These are phyloP conservation scores for Poa annua DNA, from an alignment of 176 grass and related monocot species.

Conservation along the genomic window DNA sequence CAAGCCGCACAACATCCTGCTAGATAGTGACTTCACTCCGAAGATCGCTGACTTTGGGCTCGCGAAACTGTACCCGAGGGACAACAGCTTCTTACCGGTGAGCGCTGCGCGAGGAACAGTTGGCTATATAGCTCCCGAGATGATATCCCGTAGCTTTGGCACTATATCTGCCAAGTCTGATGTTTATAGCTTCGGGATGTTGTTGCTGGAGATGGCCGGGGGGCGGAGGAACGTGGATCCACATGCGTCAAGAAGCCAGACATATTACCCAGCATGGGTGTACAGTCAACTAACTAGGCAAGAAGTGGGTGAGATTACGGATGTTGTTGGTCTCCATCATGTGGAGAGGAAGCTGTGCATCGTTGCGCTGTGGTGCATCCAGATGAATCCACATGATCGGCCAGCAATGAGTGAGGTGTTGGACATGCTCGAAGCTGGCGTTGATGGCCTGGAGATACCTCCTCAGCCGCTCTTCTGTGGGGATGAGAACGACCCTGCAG, in stretches of 20 bases:
- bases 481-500: neutral
- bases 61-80: neutral
- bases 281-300: neutral
- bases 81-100: neutral
- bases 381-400: neutral
- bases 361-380: neutral
- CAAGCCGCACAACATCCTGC: slow-evolving; percentile 1
- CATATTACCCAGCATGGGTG: slow-evolving; percentile 14
- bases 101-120: neutral
- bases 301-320: neutral
- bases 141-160: slow-evolving; percentile 25
- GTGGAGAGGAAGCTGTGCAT: slow-evolving; percentile 16
- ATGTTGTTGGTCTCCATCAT: neutral
- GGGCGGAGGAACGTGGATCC: slow-evolving; percentile 10
- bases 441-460: neutral
- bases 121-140: slow-evolving; percentile 5
- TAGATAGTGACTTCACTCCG: neutral
- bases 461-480: neutral
- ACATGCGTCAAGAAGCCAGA: neutral
- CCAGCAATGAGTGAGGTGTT: neutral
- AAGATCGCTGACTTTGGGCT: neutral
- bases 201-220: neutral
- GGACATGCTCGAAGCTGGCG: slow-evolving; percentile 5
- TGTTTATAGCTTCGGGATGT: neutral
- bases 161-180: slow-evolving; percentile 3